These are phyloP conservation scores for Mrakia frigida DNA, from an alignment of 768 basidiomycete genomes.

Conservation along the genomic window DNA sequence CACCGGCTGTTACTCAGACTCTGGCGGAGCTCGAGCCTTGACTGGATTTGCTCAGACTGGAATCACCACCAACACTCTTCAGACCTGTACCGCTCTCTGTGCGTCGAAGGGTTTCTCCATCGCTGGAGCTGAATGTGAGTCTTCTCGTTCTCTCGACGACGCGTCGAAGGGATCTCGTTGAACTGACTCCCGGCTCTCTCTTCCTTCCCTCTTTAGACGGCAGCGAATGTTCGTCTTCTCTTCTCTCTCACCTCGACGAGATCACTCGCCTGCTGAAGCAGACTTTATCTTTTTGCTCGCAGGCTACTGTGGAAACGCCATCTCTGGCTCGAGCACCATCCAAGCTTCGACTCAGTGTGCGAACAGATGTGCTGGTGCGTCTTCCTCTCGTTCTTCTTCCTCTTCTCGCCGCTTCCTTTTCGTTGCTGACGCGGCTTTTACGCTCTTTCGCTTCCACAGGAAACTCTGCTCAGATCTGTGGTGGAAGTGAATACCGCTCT, in stretches of 20 bases:
- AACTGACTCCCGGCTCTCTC: not conserved
- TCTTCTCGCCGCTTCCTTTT: too few species aligned
- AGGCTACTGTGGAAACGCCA: not conserved
- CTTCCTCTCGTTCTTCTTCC: not conserved
- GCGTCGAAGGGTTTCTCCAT: constrained; percentile 21
- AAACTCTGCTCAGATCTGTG: not conserved
- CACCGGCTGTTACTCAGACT: constrained; percentile 16
- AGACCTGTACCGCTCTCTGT: too few species aligned
- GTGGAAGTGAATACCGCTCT: not conserved
- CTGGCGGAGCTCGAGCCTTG: not conserved
- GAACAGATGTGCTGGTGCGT: not conserved
- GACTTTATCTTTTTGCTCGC: not conserved
- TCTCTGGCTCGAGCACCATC: not conserved
- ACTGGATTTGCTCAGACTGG: not conserved
- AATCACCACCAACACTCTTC: not conserved
- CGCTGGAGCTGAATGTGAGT: constrained; percentile 27
- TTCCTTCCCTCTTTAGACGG: not conserved
- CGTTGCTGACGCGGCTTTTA: not conserved
- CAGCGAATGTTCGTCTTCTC: constrained; percentile 2
- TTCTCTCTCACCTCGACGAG: not conserved
- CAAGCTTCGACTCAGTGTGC: not conserved
- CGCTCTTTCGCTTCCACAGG: not conserved
- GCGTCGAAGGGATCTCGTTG: too few species aligned
- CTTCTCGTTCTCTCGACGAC: not conserved
- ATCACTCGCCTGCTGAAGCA: not conserved